phyloP scores from a whole-genome alignment of 2,329 filamentous ascomycete species.

The Sporothrix brunneoviolacea region DNA sequence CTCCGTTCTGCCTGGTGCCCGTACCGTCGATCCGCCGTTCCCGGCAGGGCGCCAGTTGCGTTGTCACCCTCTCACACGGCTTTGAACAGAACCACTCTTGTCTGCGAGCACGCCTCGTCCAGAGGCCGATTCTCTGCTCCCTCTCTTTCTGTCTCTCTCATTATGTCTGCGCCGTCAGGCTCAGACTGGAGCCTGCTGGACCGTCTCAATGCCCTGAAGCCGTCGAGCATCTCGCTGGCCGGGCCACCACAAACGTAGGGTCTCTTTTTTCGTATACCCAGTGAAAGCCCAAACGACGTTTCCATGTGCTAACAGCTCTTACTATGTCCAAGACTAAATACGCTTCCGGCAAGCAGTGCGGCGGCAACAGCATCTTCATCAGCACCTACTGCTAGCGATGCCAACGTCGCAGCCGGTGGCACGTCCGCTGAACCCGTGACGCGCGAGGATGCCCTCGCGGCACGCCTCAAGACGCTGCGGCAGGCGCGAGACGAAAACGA shows the following conservation, averaged over 20 bases:
- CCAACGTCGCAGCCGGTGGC: background rate
- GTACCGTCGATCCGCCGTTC: background rate
- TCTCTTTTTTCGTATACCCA: no score
- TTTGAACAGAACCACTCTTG: no score
- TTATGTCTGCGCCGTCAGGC: conserved; percentile 8
- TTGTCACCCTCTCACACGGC: no score
- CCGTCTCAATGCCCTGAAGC: conserved; percentile 47
- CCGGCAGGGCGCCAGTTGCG: no score
- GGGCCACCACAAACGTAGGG: conserved; percentile 35
- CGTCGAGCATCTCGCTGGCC: conserved; percentile 30
- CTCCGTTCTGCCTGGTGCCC: background rate
- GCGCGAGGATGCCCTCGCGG: conserved; percentile 45
- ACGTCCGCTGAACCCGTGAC: conserved; percentile 27
- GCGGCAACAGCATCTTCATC: background rate
- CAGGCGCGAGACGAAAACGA: conserved; percentile 26
- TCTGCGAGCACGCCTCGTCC: no score
- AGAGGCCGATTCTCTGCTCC: no score
- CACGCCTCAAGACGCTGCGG: conserved; percentile 45
- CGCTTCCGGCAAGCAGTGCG: no score
- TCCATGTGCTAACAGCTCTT: no score
- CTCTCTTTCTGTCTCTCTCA: no score
- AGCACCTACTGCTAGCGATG: background rate
- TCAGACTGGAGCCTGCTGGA: conserved; percentile 43
- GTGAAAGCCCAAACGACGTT: no score
- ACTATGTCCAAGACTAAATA: no score